A percentile compares a stretch with the other conserved stretches of the same genome.
Evolutionary conservation across 768 basidiomycete genomes (phyloP).

Genomic region (Tylopilus intermedius): DNA sequence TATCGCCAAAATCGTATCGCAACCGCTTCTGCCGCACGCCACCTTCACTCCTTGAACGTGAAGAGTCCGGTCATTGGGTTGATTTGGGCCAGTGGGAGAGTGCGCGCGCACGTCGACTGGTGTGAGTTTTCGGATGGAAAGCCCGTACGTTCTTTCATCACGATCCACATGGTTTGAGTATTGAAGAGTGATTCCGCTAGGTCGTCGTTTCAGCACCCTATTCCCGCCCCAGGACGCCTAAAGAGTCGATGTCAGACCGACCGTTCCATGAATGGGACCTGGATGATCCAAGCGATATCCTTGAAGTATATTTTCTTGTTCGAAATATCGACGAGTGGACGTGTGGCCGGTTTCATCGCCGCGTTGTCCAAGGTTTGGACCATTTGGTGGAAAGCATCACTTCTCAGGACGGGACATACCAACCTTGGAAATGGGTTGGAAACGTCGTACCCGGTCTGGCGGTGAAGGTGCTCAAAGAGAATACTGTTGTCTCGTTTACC

Average conservation of each 20-base stretch:
- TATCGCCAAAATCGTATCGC: slow-evolving; percentile 57
- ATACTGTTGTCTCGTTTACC: slow-evolving; percentile 25
- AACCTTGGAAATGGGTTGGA: slow-evolving; percentile 47
- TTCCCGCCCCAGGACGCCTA: slow-evolving; percentile 18
- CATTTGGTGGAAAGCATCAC: slow-evolving; percentile 34
- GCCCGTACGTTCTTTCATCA: slow-evolving; percentile 29
- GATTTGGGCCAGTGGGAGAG: slow-evolving; percentile 48
- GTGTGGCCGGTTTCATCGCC: slow-evolving; percentile 36
- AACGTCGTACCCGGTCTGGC: slow-evolving; percentile 20
- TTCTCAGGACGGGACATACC: slow-evolving; percentile 30
- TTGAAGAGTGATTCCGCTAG: slow-evolving; percentile 25
- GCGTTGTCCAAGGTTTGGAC: slow-evolving; percentile 37
- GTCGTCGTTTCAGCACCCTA: slow-evolving; percentile 48
- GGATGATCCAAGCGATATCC: slow-evolving; percentile 40
- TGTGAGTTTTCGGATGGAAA: slow-evolving; percentile 32
- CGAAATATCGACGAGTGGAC: slow-evolving; percentile 55
- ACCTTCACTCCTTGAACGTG: slow-evolving; percentile 45
- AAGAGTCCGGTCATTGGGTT: slow-evolving; percentile 48
- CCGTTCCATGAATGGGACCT: slow-evolving; percentile 49
- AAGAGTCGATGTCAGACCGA: slow-evolving; percentile 14
- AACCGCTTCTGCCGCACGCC: slow-evolving; percentile 45
- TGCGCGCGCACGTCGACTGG: slow-evolving; percentile 56
- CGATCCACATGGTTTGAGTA: not conserved
- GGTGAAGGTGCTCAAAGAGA: slow-evolving; percentile 34
- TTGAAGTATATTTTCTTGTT: slow-evolving; percentile 47